These are phyloP conservation scores for Rhododendron vialii DNA, from an alignment of 148 eudicot species.

Conservation along the genomic window DNA sequence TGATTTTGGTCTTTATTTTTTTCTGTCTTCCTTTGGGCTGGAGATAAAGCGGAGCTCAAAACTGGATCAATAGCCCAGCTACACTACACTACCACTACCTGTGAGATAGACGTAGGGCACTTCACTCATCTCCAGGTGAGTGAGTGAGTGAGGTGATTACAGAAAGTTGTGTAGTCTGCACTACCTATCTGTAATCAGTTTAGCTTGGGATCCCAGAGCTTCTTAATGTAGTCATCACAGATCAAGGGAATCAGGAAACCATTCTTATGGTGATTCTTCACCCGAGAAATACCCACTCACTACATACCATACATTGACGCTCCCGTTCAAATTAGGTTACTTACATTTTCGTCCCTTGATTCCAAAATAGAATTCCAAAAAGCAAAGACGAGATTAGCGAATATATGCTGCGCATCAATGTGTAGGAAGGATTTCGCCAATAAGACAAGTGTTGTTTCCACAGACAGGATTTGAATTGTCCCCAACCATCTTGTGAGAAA, in stretches of 20 bases:
- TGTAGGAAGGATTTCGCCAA: conserved; percentile 88
- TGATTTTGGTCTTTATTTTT: background rate
- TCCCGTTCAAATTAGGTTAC: conserved; percentile 10
- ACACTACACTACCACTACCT: too few species aligned
- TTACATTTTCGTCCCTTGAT: conserved; percentile 59
- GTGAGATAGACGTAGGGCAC: too few species aligned
- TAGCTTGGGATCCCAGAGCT: background rate
- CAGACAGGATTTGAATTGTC: conserved; percentile 62
- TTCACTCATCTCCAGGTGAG: too few species aligned
- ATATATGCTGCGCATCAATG: conserved; percentile 43
- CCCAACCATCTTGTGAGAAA: conserved; percentile 66
- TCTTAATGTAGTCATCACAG: background rate
- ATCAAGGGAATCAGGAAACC: background rate
- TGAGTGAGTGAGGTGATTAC: too few species aligned
- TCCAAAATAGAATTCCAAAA: conserved; percentile 63
- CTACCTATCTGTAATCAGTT: too few species aligned
- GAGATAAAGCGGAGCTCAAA: background rate
- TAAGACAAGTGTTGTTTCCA: conserved; percentile 81
- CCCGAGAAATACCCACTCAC: background rate
- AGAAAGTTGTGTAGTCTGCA: too few species aligned
- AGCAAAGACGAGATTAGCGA: conserved; percentile 40
- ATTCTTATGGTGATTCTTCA: background rate
- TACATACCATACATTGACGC: background rate
- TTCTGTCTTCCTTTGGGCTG: background rate
- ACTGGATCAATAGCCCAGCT: too few species aligned